Conservation (phyloP, 768 basidiomycete genomes). For the Nevesoporus exiguus region DNA sequence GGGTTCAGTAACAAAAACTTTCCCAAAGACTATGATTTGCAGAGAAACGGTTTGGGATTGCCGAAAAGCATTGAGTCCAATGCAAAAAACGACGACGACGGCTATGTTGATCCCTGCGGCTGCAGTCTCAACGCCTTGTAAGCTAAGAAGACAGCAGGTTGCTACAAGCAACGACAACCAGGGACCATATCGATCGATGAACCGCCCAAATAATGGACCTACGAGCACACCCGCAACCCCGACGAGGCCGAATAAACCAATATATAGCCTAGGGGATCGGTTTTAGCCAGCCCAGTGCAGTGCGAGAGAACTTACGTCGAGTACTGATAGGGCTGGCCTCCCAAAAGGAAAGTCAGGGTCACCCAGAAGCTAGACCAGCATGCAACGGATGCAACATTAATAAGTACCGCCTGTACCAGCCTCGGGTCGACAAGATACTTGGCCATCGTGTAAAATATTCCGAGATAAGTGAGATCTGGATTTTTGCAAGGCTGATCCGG, state of each 20-base stretch:
- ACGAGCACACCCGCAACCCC: conserved; percentile 37
- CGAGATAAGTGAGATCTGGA: conserved; percentile 34
- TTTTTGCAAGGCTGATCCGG: conserved; percentile 42
- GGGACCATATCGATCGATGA: conserved; percentile 32
- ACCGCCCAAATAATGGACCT: conserved; percentile 20
- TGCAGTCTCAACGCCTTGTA: conserved; percentile 34
- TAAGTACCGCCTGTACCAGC: conserved; percentile 32
- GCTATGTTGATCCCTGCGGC: conserved; percentile 37
- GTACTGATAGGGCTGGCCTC: conserved; percentile 36
- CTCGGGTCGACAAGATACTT: conserved; percentile 39
- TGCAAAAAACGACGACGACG: conserved; percentile 36
- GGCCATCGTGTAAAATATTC: conserved; percentile 36
- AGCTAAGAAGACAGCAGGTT: conserved; percentile 24
- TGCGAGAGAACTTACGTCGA: conserved; percentile 23
- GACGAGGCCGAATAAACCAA: conserved; percentile 48
- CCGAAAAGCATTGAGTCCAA: conserved; percentile 37
- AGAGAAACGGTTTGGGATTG: conserved; percentile 38
- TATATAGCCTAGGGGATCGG: conserved; percentile 20
- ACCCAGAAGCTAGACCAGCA: conserved; percentile 36
- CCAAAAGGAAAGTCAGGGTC: conserved; percentile 42
- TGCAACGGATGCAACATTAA: conserved; percentile 24
- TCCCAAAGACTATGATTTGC: conserved; percentile 23
- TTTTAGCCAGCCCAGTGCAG: not conserved
- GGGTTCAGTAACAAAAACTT: not conserved
- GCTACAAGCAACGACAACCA: conserved; percentile 41